These are phyloP conservation scores for Syzygium oleosum DNA, from an alignment of 345 rosid genomes.

Conservation along the genomic window DNA sequence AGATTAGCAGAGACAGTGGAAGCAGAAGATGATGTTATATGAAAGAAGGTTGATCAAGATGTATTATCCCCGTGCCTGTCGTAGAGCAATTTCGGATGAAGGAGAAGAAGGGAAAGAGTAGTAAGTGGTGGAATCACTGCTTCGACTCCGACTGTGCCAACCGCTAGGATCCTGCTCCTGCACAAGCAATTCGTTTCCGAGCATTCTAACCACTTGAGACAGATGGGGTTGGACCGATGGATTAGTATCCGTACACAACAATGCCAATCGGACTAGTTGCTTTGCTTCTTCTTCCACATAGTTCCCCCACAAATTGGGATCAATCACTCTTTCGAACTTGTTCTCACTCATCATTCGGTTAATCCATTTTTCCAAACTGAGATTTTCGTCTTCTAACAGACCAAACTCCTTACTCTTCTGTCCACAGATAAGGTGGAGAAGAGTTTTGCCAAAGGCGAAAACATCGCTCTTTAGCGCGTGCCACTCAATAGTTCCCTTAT, in stretches of 20 bases:
- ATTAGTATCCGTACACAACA: background rate
- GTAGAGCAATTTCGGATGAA: background rate
- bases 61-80: background rate
- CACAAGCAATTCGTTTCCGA: background rate
- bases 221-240: background rate
- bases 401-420: background rate
- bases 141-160: background rate
- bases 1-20: background rate
- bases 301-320: background rate
- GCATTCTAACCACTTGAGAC: background rate
- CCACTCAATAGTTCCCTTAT: background rate
- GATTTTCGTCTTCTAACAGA: background rate
- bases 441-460: background rate
- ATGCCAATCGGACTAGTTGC: background rate
- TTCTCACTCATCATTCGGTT: background rate
- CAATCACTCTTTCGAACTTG: background rate
- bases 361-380: background rate
- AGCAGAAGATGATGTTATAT: background rate
- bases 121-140: background rate
- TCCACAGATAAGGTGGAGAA: background rate
- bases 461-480: background rate
- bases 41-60: background rate
- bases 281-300: background rate
- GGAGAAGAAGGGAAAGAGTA: background rate
- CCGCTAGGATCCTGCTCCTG: background rate